Base-by-base conservation (phyloP, 805 yeast genomes). In the Suhomyces sp. region DNA sequence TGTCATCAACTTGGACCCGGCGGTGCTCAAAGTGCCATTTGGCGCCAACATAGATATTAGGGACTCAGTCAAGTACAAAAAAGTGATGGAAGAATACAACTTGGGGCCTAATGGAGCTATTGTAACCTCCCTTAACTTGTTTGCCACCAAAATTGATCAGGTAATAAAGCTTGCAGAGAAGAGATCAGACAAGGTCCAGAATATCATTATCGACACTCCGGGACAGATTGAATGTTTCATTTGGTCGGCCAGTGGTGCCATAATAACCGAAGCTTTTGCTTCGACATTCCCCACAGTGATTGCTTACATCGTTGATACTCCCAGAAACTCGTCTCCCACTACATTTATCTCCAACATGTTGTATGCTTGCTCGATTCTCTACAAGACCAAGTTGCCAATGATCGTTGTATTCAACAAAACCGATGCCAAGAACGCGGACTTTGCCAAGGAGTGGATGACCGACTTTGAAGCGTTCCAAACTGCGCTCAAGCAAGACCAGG, bases 71-170 rank as follows among this genome's bases (percentile, higher is more conserved):
- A 93, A 94, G 66, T 94, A 94, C 69, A 89, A 87, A 57, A 91
- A 94, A 64, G 98, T 94, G 43, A 94, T 93, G 98, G 94, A 91
- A 60, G 92, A 92, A 65, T 89, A 93, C 66, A 87, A 89, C 53
- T 70, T 94, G 52, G 99, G 99, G 0, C 99, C 99, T 12, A 94
- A 94, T 65, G 99, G 99, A 52, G 98, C 98, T 2, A 94, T 94
- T 65, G 97, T 96, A 57, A 94, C 99, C 0, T 89, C 97, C 19
- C 76, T 94, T 55, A 94, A 94, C 65, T 74, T 94, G 48, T 94
- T 94, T 65, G 77, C 97, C 46, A 94, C 99, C 12, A 94, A 94
- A 70, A 90, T 94, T 52, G 99, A 94, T 67, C 99, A 94, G 72
- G 97, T 94, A 4, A 84, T 94, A 46, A 80, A 81, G 37, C 75